Evolutionary conservation across 2,329 filamentous ascomycete species (phyloP), one percentile per base, ranked within the genome.

Genomic region (Escovopsis sp.): DNA sequence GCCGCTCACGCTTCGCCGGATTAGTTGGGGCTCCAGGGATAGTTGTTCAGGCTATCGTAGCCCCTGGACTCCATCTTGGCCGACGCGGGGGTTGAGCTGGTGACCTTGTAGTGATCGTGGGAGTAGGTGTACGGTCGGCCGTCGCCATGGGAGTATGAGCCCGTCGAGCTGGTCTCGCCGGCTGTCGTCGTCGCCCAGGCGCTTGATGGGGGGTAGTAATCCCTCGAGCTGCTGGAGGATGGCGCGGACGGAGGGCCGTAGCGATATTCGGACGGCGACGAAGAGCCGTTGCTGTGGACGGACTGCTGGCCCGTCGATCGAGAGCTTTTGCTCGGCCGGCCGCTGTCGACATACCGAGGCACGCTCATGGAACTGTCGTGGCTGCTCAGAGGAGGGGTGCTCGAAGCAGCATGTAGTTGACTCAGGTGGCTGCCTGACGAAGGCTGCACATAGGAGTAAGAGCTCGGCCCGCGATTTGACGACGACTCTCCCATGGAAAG

Each of bases 301-400:
- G 72, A 74, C 39, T 70, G 68, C 47, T 76, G 70, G 53, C 63
- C 68, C 10, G 59, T 62, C 45, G 74, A 68, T 2, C 74, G 66
- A 1, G 73, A 71, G 49, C 71, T 74, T 57, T 77, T 77, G 32
- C 67, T 58, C 13, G 73, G 71, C 16, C 73, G 65, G 6, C 68
- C 64, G 48, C 69, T 72, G 52, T 76, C 73, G 38, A 76, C 65
- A 50, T 76, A 77, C 47, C 73, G 65, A 10, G 73, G 72, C 37
- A 76, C 66, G 50, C 62, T 72, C 42, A 75, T 62, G 15, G 62
- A 62, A 44, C 59, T 64, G 40, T 71, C 68, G 2, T 63, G 54
- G 39, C 53, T 52, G 32, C 58, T 53, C n/a, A 64, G 50, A 39
- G 51, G 46, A 37, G 58, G 47, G 36, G 55, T 48, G 56, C 56